A percentile compares a stretch with the other conserved stretches of the same genome.
Evolutionary conservation across 805 yeast genomes (phyloP).

Genomic region (Hanseniaspora jakobsenii): DNA sequence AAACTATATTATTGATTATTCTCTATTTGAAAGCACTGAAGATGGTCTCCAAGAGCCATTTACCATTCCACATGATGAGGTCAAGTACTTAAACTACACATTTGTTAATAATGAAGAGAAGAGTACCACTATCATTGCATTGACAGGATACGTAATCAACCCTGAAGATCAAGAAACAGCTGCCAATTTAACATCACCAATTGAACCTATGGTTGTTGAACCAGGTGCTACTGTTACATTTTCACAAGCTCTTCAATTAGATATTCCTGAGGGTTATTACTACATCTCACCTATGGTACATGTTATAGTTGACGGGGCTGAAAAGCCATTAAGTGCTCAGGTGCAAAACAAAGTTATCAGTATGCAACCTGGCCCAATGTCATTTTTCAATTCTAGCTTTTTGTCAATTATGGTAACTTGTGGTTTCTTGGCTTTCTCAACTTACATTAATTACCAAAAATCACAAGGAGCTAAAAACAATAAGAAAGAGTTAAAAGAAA

Average conservation of each 20-base stretch:
- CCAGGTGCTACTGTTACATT: conserved; percentile 41
- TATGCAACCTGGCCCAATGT: conserved; percentile 53
- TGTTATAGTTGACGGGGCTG: conserved; percentile 28
- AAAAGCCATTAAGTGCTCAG: conserved; percentile 39
- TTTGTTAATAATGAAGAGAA: conserved; percentile 43
- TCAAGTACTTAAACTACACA: conserved; percentile 39
- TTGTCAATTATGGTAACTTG: conserved; percentile 49
- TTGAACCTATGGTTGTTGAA: conserved; percentile 47
- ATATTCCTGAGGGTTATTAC: conserved; percentile 46
- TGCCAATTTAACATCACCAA: conserved; percentile 52
- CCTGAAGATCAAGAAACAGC: conserved; percentile 41
- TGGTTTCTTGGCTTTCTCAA: conserved; percentile 35
- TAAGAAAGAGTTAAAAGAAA: conserved; percentile 29
- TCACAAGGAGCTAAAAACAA: conserved; percentile 3
- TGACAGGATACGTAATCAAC: conserved; percentile 61
- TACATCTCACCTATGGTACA: conserved; percentile 49
- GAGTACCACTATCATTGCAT: conserved; percentile 35
- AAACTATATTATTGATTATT: conserved; percentile 39
- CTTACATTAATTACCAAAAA: conserved; percentile 33
- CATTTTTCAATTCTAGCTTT: conserved; percentile 62
- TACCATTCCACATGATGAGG: conserved; percentile 43
- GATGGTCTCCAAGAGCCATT: conserved; percentile 31
- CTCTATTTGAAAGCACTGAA: conserved; percentile 35
- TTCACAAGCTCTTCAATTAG: conserved; percentile 48
- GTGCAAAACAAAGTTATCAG: conserved; percentile 45